Evolutionary conservation across 768 basidiomycete species (phyloP).

Genomic region (Trametes sanguinea): DNA sequence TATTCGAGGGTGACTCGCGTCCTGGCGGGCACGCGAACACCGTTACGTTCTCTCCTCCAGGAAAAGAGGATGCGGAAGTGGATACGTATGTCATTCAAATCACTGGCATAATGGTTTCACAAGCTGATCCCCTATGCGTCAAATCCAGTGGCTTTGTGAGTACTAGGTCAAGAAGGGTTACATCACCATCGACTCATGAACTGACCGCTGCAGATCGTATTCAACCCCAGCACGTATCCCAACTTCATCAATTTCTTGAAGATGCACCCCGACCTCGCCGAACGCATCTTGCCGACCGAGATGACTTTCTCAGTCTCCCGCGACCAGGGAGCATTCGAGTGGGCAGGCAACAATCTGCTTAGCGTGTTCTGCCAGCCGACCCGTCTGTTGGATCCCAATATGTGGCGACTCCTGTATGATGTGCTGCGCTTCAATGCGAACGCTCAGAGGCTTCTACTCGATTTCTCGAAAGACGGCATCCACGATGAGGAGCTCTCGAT

Average conservation of each 20-base stretch:
- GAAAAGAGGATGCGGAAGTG: conserved; percentile 49
- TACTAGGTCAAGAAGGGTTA: neutral
- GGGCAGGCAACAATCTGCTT: conserved; percentile 66
- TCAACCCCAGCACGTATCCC: conserved; percentile 76
- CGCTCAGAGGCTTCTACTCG: conserved; percentile 48
- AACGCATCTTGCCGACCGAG: conserved; percentile 53
- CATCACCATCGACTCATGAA: neutral
- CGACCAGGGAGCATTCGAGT: conserved; percentile 69
- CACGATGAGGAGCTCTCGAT: conserved; percentile 42
- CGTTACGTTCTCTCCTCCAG: conserved; percentile 50
- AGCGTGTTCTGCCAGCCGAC: conserved; percentile 68
- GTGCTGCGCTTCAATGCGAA: conserved; percentile 73
- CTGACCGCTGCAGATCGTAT: conserved; percentile 55
- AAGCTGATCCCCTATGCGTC: too few relatives aligned
- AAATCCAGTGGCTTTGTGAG: conserved; percentile 56
- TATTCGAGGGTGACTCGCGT: conserved; percentile 67
- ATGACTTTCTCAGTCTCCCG: conserved; percentile 83
- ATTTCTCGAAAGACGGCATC: conserved; percentile 16
- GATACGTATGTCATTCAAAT: conserved; percentile 54
- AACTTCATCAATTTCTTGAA: conserved; percentile 74
- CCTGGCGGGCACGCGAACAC: conserved; percentile 82
- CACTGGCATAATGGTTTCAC: neutral
- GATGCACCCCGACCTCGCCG: conserved; percentile 44
- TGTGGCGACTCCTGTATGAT: conserved; percentile 77
- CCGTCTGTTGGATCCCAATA: conserved; percentile 60